phyloP scores from a whole-genome alignment of 208 protist genomes.

The Jaenimonas drosophilae region DNA sequence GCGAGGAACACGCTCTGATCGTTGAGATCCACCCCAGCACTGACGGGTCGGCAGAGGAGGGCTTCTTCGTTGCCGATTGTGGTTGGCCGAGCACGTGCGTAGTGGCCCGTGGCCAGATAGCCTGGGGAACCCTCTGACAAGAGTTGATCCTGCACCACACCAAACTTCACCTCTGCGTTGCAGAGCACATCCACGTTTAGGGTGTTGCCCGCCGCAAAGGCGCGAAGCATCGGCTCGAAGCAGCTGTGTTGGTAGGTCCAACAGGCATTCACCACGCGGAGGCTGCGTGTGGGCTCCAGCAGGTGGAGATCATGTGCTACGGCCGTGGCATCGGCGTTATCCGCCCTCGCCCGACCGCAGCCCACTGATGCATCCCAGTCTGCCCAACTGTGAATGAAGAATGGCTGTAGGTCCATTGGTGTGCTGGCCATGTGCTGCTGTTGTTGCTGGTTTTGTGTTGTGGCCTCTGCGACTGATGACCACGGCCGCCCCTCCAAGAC shows the following conservation, averaged over 20 bases:
- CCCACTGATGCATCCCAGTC: slow-evolving; percentile 29
- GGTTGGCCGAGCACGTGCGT: slow-evolving; percentile 21
- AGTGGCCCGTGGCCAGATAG: slow-evolving; percentile 71
- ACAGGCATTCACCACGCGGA: slow-evolving; percentile 32
- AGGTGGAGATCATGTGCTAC: slow-evolving; percentile 36
- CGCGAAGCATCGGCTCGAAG: slow-evolving; percentile 63
- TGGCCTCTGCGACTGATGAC: slow-evolving; percentile 8
- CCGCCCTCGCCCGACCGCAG: slow-evolving; percentile 31
- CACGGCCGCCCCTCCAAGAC: slow-evolving; percentile 12
- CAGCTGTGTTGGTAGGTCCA: slow-evolving; percentile 43
- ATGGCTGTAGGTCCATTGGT: slow-evolving; percentile 19
- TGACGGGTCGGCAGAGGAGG: slow-evolving; percentile 49
- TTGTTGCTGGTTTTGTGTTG: not conserved
- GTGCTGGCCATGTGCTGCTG: not conserved
- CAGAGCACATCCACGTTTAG: slow-evolving; percentile 82
- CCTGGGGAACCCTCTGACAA: slow-evolving; percentile 2
- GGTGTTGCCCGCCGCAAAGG: slow-evolving; percentile 46
- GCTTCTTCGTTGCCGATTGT: not conserved
- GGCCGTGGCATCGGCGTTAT: slow-evolving; percentile 57
- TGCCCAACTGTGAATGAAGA: slow-evolving; percentile 69
- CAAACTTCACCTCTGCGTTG: slow-evolving; percentile 70
- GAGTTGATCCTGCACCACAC: slow-evolving; percentile 18
- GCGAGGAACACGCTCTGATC: slow-evolving; percentile 70
- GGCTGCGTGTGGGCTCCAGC: slow-evolving; percentile 5
- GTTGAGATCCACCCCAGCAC: slow-evolving; percentile 45